phyloP scores from a whole-genome alignment of 164 flowering plant species.

The Liriodendron chinense region DNA sequence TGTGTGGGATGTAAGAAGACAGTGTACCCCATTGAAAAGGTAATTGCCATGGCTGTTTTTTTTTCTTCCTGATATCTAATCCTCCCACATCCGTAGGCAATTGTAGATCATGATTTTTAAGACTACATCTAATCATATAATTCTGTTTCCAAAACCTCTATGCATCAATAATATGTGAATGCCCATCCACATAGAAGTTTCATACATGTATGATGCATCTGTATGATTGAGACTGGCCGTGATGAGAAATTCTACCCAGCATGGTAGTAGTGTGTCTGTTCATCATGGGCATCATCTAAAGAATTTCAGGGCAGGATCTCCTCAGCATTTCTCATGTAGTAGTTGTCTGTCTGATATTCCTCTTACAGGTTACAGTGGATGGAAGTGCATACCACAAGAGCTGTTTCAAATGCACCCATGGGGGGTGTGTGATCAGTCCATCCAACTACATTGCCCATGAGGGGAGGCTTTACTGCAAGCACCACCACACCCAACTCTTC shows the following conservation, averaged over 20 bases:
- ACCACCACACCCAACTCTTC: conserved; percentile 85
- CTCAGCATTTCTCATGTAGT: not conserved
- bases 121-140: too few species aligned
- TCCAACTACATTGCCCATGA: conserved; percentile 91
- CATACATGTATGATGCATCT: too few species aligned
- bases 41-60: conserved; percentile 9
- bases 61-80: not conserved
- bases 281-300: too few species aligned
- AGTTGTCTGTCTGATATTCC: not conserved
- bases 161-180: too few species aligned
- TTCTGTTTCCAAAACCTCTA: too few species aligned
- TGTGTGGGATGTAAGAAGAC: conserved; percentile 68
- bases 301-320: too few species aligned
- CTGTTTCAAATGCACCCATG: conserved; percentile 90
- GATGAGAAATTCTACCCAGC: too few species aligned
- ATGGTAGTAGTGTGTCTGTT: too few species aligned
- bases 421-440: conserved; percentile 88
- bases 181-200: too few species aligned
- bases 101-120: not conserved
- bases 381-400: conserved; percentile 77
- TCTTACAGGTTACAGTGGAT: conserved; percentile 68
- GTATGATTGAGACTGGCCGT: too few species aligned
- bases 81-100: not conserved
- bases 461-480: conserved; percentile 80
- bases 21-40: conserved; percentile 81